Conservation (phyloP, 305 asterid genomes). For the Fraxinus sp. region DNA sequence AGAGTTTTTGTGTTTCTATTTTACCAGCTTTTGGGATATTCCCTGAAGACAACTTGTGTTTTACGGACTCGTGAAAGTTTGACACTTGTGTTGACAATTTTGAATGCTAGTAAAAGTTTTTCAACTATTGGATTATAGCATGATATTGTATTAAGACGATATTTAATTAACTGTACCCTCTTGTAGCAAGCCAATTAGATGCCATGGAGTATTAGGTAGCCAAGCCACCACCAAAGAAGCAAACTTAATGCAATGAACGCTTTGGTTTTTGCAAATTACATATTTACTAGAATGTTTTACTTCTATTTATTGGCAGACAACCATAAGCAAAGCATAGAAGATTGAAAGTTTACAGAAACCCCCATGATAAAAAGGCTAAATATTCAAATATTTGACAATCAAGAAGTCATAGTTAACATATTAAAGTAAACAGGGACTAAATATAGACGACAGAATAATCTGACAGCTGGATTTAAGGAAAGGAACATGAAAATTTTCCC, state of each 20-base stretch:
- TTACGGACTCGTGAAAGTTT: not conserved
- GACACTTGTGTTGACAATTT: not conserved
- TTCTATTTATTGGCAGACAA: not conserved
- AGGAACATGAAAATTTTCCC: not conserved
- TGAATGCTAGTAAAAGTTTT: not conserved
- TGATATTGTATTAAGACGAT: not conserved
- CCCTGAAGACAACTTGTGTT: not conserved
- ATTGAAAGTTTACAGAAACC: not conserved
- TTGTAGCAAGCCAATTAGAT: slow-evolving; percentile 7
- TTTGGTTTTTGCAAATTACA: not conserved
- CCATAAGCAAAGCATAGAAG: slow-evolving; percentile 1
- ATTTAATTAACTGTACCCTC: not conserved
- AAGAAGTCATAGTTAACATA: not conserved
- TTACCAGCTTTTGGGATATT: not conserved
- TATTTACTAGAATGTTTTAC: slow-evolving; percentile 5
- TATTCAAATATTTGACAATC: slow-evolving; percentile 9
- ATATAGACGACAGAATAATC: not conserved
- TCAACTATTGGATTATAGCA: not conserved
- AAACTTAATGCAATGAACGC: not conserved
- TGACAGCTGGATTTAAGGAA: slow-evolving; percentile 6
- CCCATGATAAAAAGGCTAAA: slow-evolving; percentile 10
- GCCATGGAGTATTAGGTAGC: slow-evolving; percentile 4
- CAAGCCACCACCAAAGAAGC: slow-evolving; percentile 5
- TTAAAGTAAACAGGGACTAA: not conserved
- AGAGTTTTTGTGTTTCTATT: not conserved